A percentile compares a stretch with the other conserved stretches of the same genome.
These are phyloP conservation scores for Wallemia ichthyophaga DNA, from an alignment of 1,284 basidiomycete species.

Conservation along the genomic window DNA sequence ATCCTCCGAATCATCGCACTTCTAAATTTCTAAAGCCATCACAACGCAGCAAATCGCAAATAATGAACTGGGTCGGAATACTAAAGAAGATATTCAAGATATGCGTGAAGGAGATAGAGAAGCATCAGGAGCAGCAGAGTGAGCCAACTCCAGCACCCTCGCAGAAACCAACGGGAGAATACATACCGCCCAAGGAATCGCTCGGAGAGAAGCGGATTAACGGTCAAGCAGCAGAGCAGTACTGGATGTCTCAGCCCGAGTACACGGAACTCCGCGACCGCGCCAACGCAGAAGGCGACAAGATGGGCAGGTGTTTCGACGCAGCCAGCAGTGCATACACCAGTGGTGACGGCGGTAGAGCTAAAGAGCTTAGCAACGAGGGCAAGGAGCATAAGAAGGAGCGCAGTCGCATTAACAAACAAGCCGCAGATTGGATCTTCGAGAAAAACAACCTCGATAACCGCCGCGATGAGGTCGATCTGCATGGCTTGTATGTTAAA, in stretches of 20 bases:
- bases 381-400: slow-evolving; percentile 50
- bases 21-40: too few relatives aligned
- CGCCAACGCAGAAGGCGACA: slow-evolving; percentile 5
- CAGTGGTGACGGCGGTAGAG: slow-evolving; percentile 38
- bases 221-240: background rate
- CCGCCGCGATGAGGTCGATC: slow-evolving; percentile 41
- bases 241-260: background rate
- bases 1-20: too few relatives aligned
- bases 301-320: slow-evolving; percentile 36
- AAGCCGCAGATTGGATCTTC: slow-evolving; percentile 78
- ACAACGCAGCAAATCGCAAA: background rate
- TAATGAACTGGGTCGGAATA: background rate
- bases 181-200: background rate
- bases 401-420: slow-evolving; percentile 50
- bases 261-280: background rate
- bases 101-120: background rate
- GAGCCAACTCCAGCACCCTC: background rate
- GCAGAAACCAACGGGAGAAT: background rate
- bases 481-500: slow-evolving; percentile 76
- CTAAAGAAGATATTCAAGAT: background rate
- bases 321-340: slow-evolving; percentile 35
- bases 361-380: slow-evolving; percentile 53
- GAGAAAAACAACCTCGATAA: slow-evolving; percentile 58
- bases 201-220: background rate
- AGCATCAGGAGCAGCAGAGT: background rate